Evolutionary conservation across 2,329 filamentous ascomycete species (phyloP).

Genomic region (Epichloe hybrida): DNA sequence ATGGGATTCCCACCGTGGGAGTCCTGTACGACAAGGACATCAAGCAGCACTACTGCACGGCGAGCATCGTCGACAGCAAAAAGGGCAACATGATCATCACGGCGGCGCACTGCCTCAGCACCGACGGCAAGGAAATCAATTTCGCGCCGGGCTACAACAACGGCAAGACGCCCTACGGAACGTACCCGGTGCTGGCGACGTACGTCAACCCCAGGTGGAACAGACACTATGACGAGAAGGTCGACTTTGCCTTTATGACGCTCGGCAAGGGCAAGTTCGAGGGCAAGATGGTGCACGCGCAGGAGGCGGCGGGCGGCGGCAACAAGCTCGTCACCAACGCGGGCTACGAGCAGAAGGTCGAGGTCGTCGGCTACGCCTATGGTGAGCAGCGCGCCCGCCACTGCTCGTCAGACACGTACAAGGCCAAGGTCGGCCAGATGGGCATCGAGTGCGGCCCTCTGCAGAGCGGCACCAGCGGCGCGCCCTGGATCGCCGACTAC

Average conservation of each 20-base stretch:
- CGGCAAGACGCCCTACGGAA: constrained; percentile 7
- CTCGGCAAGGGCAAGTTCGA: constrained; percentile 5
- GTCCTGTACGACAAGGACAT: constrained; percentile 3
- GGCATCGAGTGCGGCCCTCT: constrained; percentile 6
- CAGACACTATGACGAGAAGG: not conserved
- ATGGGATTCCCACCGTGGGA: constrained; percentile 6
- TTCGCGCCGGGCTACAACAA: constrained; percentile 7
- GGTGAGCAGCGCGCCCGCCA: constrained; percentile 5
- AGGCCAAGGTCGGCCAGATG: constrained; percentile 6
- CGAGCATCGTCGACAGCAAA: constrained; percentile 6
- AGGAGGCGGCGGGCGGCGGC: constrained; percentile 5
- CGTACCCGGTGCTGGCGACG: constrained; percentile 4
- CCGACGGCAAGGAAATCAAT: constrained; percentile 1
- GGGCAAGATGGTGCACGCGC: constrained; percentile 5
- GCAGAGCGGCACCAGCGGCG: constrained; percentile 6
- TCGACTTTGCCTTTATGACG: constrained; percentile 8
- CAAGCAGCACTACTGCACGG: constrained; percentile 6
- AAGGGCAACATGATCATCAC: constrained; percentile 6
- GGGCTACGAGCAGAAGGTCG: constrained; percentile 4
- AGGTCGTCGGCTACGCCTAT: constrained; percentile 6
- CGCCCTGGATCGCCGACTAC: constrained; percentile 6
- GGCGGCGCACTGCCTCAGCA: constrained; percentile 6
- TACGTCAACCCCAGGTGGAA: constrained; percentile 5
- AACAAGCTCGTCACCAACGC: constrained; percentile 6
- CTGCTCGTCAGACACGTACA: constrained; percentile 4